phyloP scores from a whole-genome alignment of 2,329 filamentous ascomycete species.

The Lecanicillium sp. region DNA sequence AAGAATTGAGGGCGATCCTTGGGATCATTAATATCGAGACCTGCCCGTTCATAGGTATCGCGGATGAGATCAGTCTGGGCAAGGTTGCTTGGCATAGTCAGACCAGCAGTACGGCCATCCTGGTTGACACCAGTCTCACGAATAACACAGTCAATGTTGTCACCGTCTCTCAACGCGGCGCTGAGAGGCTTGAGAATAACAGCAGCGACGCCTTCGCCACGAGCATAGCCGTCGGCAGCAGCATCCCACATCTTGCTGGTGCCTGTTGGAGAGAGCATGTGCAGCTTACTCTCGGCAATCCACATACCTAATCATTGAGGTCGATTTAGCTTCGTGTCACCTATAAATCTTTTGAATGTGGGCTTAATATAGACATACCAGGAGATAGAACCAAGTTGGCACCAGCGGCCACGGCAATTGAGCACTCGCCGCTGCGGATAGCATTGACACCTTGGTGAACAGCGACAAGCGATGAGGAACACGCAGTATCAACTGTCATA shows the following conservation, averaged over 20 bases:
- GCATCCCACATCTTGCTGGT: constrained; percentile 30
- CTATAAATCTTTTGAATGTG: too few relatives aligned
- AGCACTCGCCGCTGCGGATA: constrained; percentile 21
- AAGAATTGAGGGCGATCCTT: constrained; percentile 19
- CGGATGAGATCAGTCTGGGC: neutral
- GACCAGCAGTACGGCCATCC: constrained; percentile 24
- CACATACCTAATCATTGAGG: constrained; percentile 14
- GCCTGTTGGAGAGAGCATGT: constrained; percentile 31
- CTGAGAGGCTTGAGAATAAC: constrained; percentile 38
- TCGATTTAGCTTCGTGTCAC: constrained; percentile 12
- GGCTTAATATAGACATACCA: constrained; percentile 7
- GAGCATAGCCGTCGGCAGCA: constrained; percentile 40
- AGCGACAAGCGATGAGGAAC: constrained; percentile 29
- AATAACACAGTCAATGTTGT: constrained; percentile 42
- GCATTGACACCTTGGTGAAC: constrained; percentile 29
- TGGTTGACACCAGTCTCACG: constrained; percentile 40
- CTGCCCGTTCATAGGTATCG: constrained; percentile 10
- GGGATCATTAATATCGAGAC: constrained; percentile 12
- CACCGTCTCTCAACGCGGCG: constrained; percentile 39
- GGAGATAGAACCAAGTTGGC: constrained; percentile 13
- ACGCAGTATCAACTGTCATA: constrained; percentile 34
- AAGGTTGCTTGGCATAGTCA: constrained; percentile 12
- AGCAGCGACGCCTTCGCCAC: constrained; percentile 41
- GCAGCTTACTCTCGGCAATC: constrained; percentile 28
- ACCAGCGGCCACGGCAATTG: constrained; percentile 19